These are phyloP conservation scores for Acarospora socialis DNA, from an alignment of 2,329 filamentous ascomycete genomes.

Conservation along the genomic window DNA sequence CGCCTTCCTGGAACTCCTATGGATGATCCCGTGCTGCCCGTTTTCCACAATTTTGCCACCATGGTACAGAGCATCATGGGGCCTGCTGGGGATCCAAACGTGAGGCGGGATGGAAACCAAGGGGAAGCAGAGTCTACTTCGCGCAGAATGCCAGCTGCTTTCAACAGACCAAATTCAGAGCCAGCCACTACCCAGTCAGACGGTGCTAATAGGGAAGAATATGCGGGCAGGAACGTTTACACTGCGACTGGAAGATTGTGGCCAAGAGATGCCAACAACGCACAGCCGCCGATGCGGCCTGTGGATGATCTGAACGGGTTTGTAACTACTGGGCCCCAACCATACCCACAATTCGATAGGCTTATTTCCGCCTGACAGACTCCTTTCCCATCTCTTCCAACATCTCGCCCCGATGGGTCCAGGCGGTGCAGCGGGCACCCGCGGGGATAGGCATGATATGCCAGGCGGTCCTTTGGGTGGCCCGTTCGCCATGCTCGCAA, in stretches of 20 bases:
- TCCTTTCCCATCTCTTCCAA: constrained; percentile 17
- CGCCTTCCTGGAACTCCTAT: constrained; percentile 16
- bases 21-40: constrained; percentile 19
- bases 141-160: neutral
- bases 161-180: constrained; percentile 3
- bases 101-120: constrained; percentile 6
- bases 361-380: neutral
- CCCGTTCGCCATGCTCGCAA: constrained; percentile 33
- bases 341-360: constrained; percentile 15
- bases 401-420: constrained; percentile 8
- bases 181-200: constrained; percentile 7
- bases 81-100: too few species aligned
- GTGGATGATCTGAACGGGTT: constrained; percentile 36
- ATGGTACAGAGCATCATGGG: constrained; percentile 29
- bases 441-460: constrained; percentile 1
- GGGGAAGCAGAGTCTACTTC: too few species aligned
- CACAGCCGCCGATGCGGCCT: constrained; percentile 33
- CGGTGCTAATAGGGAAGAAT: constrained; percentile 10
- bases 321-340: constrained; percentile 15
- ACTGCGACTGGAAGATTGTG: constrained; percentile 23
- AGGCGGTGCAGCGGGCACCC: constrained; percentile 3
- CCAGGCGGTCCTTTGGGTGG: constrained; percentile 10
- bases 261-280: constrained; percentile 37
- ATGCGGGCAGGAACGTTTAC: constrained; percentile 3
- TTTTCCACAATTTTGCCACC: constrained; percentile 26